Conservation (phyloP, 768 basidiomycete species). For the Lactarius psammicola region DNA sequence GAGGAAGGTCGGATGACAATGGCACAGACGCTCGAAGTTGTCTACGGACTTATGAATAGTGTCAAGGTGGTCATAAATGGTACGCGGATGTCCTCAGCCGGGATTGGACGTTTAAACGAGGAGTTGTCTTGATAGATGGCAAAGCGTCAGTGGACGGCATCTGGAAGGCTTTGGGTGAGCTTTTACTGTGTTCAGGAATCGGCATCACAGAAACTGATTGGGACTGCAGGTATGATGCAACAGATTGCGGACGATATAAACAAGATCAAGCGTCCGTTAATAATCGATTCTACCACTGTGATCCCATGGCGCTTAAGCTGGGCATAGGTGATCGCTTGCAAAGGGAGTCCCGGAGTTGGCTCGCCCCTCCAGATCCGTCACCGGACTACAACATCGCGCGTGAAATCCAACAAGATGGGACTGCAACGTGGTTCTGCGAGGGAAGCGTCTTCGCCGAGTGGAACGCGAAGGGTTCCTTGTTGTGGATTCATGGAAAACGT, state of each 20-base stretch:
- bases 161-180: background rate
- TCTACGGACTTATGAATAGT: background rate
- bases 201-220: fast-evolving
- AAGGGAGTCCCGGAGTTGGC: background rate
- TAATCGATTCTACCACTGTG: background rate
- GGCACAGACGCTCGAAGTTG: background rate
- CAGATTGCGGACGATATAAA: background rate
- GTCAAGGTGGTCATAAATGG: background rate
- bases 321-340: background rate
- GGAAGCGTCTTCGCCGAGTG: background rate
- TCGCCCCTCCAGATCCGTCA: background rate
- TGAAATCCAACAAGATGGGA: background rate
- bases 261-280: background rate
- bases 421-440: background rate
- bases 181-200: too few species aligned
- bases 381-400: background rate
- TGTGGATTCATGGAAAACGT: background rate
- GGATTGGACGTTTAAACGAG: background rate
- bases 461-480: background rate
- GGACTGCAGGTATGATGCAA: background rate
- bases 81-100: background rate
- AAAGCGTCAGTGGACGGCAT: background rate
- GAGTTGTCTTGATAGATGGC: background rate
- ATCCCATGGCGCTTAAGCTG: background rate
- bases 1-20: background rate